A percentile compares a stretch with the other conserved stretches of the same genome.
phyloP scores from a whole-genome alignment of 1,284 basidiomycete genomes.

The Ganoderma boninense region DNA sequence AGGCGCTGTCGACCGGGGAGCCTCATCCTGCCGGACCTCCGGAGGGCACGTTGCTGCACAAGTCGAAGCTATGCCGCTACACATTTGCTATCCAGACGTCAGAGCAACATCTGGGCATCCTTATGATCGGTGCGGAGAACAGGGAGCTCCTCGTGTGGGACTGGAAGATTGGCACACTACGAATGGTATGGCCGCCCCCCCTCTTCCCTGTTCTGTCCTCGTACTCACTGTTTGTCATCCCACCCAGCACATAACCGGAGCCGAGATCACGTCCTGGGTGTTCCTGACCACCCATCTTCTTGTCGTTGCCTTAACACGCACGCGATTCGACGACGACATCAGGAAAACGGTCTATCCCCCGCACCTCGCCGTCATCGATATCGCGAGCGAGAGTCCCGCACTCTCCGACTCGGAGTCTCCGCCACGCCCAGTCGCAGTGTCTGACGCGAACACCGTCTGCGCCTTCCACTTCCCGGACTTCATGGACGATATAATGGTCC shows the following conservation, averaged over 20 bases:
- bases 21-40: slow-evolving; percentile 53
- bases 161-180: slow-evolving; percentile 59
- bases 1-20: slow-evolving; percentile 54
- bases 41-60: slow-evolving; percentile 45
- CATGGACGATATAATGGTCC: slow-evolving; percentile 34
- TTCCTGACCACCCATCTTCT: slow-evolving; percentile 49
- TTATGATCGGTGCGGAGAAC: slow-evolving; percentile 45
- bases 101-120: slow-evolving; percentile 55
- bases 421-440: slow-evolving; percentile 31
- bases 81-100: slow-evolving; percentile 59
- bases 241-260: slow-evolving; percentile 34
- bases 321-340: slow-evolving; percentile 19
- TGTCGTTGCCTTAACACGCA: slow-evolving; percentile 28
- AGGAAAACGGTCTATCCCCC: neutral
- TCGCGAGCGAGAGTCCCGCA: slow-evolving; percentile 19
- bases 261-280: slow-evolving; percentile 50
- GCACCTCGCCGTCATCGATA: slow-evolving; percentile 44
- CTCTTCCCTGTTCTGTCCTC: neutral
- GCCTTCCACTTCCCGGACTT: slow-evolving; percentile 52
- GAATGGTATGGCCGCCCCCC: slow-evolving; percentile 46
- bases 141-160: slow-evolving; percentile 66
- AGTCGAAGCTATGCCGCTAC: slow-evolving; percentile 12
- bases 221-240: slow-evolving; percentile 23
- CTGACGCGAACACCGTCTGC: slow-evolving; percentile 44
- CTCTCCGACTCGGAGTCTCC: slow-evolving; percentile 32